Conservation (phyloP, 768 basidiomycete species). For the Galerina marginata region DNA sequence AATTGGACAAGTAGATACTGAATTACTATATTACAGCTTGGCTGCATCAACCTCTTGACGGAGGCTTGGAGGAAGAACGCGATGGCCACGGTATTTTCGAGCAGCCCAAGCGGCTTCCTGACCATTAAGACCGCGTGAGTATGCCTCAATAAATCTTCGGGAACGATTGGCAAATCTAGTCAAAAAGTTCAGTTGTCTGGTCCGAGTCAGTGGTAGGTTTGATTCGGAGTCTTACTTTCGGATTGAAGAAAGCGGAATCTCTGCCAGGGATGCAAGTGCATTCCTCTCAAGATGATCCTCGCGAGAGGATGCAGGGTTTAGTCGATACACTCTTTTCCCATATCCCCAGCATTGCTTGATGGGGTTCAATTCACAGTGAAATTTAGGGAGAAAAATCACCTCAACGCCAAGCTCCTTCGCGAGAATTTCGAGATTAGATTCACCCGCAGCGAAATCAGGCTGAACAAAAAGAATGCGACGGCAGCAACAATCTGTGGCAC, state of each 20-base stretch:
- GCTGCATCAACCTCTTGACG: neutral
- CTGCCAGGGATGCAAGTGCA: slow-evolving; percentile 8
- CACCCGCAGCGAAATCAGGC: slow-evolving; percentile 42
- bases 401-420: slow-evolving; percentile 22
- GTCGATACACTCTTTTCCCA: slow-evolving; percentile 14
- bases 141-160: too few species aligned
- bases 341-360: slow-evolving; percentile 42
- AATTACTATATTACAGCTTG: too few species aligned
- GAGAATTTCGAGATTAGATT: slow-evolving; percentile 37
- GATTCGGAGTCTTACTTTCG: too few species aligned
- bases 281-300: slow-evolving; percentile 13
- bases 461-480: slow-evolving; percentile 42
- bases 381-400: slow-evolving; percentile 36
- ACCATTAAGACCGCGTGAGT: too few species aligned
- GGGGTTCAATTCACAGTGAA: slow-evolving; percentile 40
- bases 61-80: slow-evolving; percentile 25
- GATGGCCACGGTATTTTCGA: slow-evolving; percentile 26
- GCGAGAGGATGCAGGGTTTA: slow-evolving; percentile 8
- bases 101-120: slow-evolving; percentile 23
- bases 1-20: too few species aligned
- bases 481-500: slow-evolving; percentile 34
- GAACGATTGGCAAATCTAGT: too few species aligned
- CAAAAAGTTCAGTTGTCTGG: too few species aligned
- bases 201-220: too few species aligned
- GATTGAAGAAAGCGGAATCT: slow-evolving; percentile 1